Conservation (phyloP, 176 grass and related monocot species). For the Cymbopogon citratus region DNA sequence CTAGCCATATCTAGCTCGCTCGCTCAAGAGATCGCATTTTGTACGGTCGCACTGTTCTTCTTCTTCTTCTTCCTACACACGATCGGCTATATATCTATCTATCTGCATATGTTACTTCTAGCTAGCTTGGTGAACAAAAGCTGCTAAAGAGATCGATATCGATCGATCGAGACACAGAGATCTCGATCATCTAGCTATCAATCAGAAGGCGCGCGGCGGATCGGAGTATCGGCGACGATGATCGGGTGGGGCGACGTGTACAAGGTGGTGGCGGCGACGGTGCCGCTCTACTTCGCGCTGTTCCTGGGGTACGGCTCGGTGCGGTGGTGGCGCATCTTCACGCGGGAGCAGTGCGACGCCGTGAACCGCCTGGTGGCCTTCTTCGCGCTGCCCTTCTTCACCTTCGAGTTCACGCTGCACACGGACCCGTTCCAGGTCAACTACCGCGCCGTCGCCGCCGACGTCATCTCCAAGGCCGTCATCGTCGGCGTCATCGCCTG, state of each 20-base stretch:
- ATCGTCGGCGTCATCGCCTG: constrained; percentile 50
- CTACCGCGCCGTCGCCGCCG: constrained; percentile 78
- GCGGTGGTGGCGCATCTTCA: constrained; percentile 92
- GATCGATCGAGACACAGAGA: too few species aligned
- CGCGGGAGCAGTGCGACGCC: constrained; percentile 78
- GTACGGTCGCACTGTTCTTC: background rate
- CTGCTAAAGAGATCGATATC: too few species aligned
- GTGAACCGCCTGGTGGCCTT: constrained; percentile 85
- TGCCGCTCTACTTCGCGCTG: constrained; percentile 82
- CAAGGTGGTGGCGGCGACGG: constrained; percentile 84
- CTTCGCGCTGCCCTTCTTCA: constrained; percentile 87
- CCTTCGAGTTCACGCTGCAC: constrained; percentile 93
- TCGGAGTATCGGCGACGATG: constrained; percentile 17
- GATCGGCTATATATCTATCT: background rate
- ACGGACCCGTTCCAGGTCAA: constrained; percentile 92
- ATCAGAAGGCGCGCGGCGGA: background rate
- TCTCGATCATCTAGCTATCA: background rate
- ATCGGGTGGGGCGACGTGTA: constrained; percentile 72
- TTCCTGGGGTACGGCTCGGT: constrained; percentile 81
- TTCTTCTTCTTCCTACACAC: background rate
- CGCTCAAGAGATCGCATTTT: too few species aligned
- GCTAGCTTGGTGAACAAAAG: background rate
- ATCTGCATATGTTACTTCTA: too few species aligned
- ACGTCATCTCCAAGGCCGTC: constrained; percentile 71
- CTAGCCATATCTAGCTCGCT: too few species aligned